Conservation (phyloP, 768 basidiomycete species). For the Fomitopsis pulvina region DNA sequence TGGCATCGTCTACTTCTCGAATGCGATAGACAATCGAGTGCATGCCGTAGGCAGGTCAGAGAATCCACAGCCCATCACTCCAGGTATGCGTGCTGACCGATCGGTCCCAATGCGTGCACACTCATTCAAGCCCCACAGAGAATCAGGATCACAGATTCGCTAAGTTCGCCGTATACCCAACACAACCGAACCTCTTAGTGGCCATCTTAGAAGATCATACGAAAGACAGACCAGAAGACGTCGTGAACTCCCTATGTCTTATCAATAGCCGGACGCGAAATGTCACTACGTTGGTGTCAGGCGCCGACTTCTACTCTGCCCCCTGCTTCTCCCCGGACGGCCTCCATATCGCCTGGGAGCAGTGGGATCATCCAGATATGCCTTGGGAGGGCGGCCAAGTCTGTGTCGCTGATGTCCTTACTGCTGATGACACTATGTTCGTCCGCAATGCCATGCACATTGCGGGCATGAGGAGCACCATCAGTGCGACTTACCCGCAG, state of each 20-base stretch:
- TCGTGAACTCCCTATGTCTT: conserved; percentile 51
- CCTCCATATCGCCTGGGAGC: conserved; percentile 48
- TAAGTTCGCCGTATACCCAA: conserved; percentile 53
- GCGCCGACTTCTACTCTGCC: conserved; percentile 67
- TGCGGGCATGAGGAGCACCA: conserved; percentile 43
- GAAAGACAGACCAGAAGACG: conserved; percentile 36
- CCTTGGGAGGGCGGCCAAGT: conserved; percentile 65
- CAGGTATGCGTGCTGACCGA: conserved; percentile 43
- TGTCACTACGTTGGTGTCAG: conserved; percentile 41
- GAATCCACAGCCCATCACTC: conserved; percentile 44
- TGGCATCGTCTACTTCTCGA: conserved; percentile 52
- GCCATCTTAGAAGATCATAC: conserved; percentile 72
- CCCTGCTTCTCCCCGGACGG: conserved; percentile 59
- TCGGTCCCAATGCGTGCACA: conserved; percentile 1
- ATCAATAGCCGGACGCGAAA: conserved; percentile 42
- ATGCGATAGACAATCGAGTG: conserved; percentile 44
- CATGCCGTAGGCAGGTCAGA: conserved; percentile 35
- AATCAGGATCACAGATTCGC: conserved; percentile 54
- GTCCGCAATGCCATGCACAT: conserved; percentile 36
- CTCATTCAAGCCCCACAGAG: conserved; percentile 23
- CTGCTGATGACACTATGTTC: conserved; percentile 20
- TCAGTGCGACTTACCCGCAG: conserved; percentile 50
- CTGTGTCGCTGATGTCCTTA: conserved; percentile 40
- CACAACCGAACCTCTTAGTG: conserved; percentile 44
- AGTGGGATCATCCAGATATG: conserved; percentile 68